Base-by-base conservation (phyloP, 371 early-diverging fungal genomes). In the Mucor saturninus region DNA sequence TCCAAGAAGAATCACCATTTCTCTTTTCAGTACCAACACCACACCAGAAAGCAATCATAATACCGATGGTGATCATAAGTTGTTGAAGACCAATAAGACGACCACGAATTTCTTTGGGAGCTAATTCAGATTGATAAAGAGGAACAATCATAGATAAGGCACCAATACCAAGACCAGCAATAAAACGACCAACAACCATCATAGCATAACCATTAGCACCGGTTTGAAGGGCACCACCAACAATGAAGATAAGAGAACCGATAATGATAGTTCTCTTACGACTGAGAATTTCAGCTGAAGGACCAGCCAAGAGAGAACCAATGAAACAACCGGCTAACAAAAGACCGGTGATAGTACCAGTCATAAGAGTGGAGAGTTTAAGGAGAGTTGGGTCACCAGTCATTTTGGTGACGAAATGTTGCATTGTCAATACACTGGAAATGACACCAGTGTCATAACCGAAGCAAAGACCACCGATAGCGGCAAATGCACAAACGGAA, bases 101-200 rank as follows among this genome's bases (percentile, higher is more conserved):
- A 66, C 79, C 79, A 73, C 79, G 79, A 37, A 73, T 73, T 35
- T 72, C 66, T 62, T 72, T 72, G 56, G 79, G 79, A 26, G 95
- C 87, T n/a, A 84, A 54, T 67, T 83, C 83, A 28, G 75, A 85
- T 62, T 91, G 75, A 51, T 79, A 80, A 30, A 81, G 71, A 56
- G 84, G 84, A 4, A 77, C 81, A 46, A 69, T 58, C 71, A 81
- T 80, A 30, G 92, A 92, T 13, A 89, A 67, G 48, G 86, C 75
- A 71, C 96, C 96, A 52, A 91, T 80, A 59, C 87, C 91, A 7
- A 93, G 61, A 59, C 95, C 95, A 58, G 82, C 80, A 48, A 93
- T 54, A 45, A 85, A 75, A 28, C 95, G 86, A 37, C 90, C 92
- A 40, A 68, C 71, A 39, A 84, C 69, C 64, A 91, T 80, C 74